phyloP scores from a whole-genome alignment of 495 filamentous ascomycete genomes.

The Annulohypoxylon bovei region DNA sequence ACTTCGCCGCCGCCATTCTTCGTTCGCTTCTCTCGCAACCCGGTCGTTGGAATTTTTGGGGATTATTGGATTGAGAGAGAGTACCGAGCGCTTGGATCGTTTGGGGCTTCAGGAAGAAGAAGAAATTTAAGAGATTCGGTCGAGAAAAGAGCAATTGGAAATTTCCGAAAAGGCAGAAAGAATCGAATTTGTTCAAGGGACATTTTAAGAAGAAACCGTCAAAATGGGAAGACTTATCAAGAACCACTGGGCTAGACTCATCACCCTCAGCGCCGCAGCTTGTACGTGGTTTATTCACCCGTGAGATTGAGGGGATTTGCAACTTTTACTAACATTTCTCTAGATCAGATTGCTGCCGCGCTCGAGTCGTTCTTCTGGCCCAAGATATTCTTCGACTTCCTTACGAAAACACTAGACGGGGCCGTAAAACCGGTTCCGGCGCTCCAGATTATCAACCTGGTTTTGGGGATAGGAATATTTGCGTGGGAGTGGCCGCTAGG shows the following conservation, averaged over 20 bases:
- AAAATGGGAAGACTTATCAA: slow-evolving; percentile 97
- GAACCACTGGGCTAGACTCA: slow-evolving; percentile 97
- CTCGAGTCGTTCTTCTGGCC: slow-evolving; percentile 97
- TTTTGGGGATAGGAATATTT: slow-evolving; percentile 81
- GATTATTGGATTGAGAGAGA: slow-evolving; percentile 24
- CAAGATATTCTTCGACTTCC: slow-evolving; percentile 98
- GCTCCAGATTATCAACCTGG: slow-evolving; percentile 94
- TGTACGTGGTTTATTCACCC: slow-evolving; percentile 67
- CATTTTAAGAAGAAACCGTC: slow-evolving; percentile 33
- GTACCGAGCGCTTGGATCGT: slow-evolving; percentile 34
- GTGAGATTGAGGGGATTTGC: not conserved
- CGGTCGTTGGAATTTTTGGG: slow-evolving; percentile 27
- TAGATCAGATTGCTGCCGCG: slow-evolving; percentile 87
- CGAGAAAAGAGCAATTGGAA: slow-evolving; percentile 33
- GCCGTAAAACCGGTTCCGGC: slow-evolving; percentile 88
- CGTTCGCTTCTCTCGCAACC: slow-evolving; percentile 31
- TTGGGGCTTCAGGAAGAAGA: slow-evolving; percentile 38
- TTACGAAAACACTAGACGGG: slow-evolving; percentile 87
- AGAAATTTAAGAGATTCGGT: slow-evolving; percentile 13
- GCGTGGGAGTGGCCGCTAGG: slow-evolving; percentile 92
- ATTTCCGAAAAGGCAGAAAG: slow-evolving; percentile 15
- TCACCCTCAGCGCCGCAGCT: slow-evolving; percentile 82
- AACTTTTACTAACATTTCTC: slow-evolving; percentile 44
- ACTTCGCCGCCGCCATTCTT: slow-evolving; percentile 39
- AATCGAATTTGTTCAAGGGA: not conserved